Evolutionary conservation across 768 basidiomycete species (phyloP), one percentile per base, ranked within the genome.

Genomic region (Rhodotorula paludigena): DNA sequence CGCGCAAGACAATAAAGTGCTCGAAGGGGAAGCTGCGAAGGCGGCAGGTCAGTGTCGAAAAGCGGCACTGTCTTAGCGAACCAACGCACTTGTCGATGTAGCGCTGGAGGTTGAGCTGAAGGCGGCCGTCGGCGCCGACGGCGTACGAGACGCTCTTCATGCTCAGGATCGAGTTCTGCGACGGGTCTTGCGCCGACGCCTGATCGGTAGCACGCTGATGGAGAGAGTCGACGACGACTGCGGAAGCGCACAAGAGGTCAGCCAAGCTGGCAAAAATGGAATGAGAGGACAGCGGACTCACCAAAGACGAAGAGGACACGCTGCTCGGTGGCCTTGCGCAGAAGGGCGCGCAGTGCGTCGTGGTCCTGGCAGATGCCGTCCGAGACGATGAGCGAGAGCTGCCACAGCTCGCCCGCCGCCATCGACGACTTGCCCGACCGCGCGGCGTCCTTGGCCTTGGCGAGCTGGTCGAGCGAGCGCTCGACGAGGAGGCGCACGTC

Each of bases 281-380:
- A 28, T n/a, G n/a, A 28, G 47, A 15, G 8, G 47, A 18, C 15
- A 20, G 16, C 4, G 44, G 47, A 48, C 47, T n/a, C 47, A 48
- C 47, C 47, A 82, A 99, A 99, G 60, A 97, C 93, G 58, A 99
- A 84, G 88, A 98, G 87, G 74, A 98, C 87, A 36, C 87, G 83
- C 77, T 92, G 89, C 74, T 90, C 93, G 73, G 88, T 85, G 8
- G 94, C 96, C 72, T 84, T 85, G 42, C 96, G 82, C 28, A 99
- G 81, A 36, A 90, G 79, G 5, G 86, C 85, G 44, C 88, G 85
- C 57, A 99, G 82, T 72, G 83, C 82, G 48, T 92, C 89, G 78
- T 97, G 93, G 76, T 96, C 90, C 77, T 98, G 92, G 77, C 93
- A 98, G 73, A 97, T 89, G n/a, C 54, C 96, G 75, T 99, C 96